Base-by-base conservation (phyloP, 2,329 filamentous ascomycete genomes). In the Pseudogymnoascus sp. region DNA sequence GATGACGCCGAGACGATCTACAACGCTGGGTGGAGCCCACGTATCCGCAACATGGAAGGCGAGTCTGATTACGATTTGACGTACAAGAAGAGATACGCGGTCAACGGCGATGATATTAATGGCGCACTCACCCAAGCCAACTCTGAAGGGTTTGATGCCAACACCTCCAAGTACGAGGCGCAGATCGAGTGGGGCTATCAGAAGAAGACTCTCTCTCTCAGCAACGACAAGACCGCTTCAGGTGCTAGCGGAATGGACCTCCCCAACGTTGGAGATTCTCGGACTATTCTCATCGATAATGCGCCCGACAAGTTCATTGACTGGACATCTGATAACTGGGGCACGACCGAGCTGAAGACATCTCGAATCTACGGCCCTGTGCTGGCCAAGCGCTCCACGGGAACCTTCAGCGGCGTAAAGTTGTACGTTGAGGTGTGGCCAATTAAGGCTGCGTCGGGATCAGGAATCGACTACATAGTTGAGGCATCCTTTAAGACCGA, bases 171-270 rank as follows among this genome's bases (percentile, higher is more conserved):
- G 40, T 75, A 73, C 63, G 67, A 72, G 6, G 71, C 74, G 4
- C 71, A 76, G 67, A 68, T 75, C 33, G 73, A 76, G 63, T 72
- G 72, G 70, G 72, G 72, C 13, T 74, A 72, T 65, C 63, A 65
- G 76, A 71, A 70, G 62, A 67, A 73, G 65, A 75, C 73, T 15
- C 70, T 76, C 42, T 75, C 73, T 21, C 72, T 75, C 60, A 71
- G 68, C 61, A 68, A 70, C 52, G 64, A 73, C 59, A 69, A 73
- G 60, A 64, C 63, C 7, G 66, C 62, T 1, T 66, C 67, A n/a
- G 68, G 68, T 10, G 68, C 68, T 61, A 68, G 64, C 52, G 69
- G 67, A 55, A 70, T 67, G 62, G 66, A 68, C 12, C 64, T 72
- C 6, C 71, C 71, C 1, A 64, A 59, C 29, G 60, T 64, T 39